Base-by-base conservation (phyloP, 768 basidiomycete species). In the Pleurotus ostreatus region DNA sequence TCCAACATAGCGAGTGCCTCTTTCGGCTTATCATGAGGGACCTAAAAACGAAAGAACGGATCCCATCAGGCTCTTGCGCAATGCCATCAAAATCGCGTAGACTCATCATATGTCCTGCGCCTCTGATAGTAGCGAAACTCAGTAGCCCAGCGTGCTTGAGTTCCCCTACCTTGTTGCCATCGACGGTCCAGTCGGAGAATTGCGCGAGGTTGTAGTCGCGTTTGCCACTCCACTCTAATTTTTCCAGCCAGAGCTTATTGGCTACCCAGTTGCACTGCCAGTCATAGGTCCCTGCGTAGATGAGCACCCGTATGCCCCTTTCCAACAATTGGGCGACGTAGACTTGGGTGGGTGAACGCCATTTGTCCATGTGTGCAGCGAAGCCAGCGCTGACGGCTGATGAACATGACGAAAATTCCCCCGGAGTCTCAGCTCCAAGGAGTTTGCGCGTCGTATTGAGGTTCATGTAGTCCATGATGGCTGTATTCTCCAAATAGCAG, bases 231-330 rank as follows among this genome's bases (percentile, higher is more conserved):
- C 92, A 92, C 52, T 86, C 80, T 49, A 94, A 73, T 57, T 78
- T 73, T 49, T 89, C 80, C 5, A 86, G 81, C 91, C 91, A 92
- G 41, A 82, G 74, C 63, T 82, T 82, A 69, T 92, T 93, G 13
- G 86, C 84, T 25, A 89, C 70, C 82, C 83, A 88, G 65, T 90
- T 89, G 65, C 88, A 91, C 59, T 86, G 86, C 86, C 86, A 89
- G 63, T 89, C 86, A 60, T 85, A 86, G 44, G 82, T 86, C 16
- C 88, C 88, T 0, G 84, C 85, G 60, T 90, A 90, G 46, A 88
- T 84, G 41, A 93, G 76, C 37, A 90, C 72, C 4, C 84, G 81
- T 16, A 94, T 70, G 0, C 86, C 86, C n/a, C 89, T 80, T 57
- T 93, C 89, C 7, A 93, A 79, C 39, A 93, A 79, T 5, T 74